These are phyloP conservation scores for Diospyros kaki DNA, from an alignment of 148 eudicot species.

Conservation along the genomic window DNA sequence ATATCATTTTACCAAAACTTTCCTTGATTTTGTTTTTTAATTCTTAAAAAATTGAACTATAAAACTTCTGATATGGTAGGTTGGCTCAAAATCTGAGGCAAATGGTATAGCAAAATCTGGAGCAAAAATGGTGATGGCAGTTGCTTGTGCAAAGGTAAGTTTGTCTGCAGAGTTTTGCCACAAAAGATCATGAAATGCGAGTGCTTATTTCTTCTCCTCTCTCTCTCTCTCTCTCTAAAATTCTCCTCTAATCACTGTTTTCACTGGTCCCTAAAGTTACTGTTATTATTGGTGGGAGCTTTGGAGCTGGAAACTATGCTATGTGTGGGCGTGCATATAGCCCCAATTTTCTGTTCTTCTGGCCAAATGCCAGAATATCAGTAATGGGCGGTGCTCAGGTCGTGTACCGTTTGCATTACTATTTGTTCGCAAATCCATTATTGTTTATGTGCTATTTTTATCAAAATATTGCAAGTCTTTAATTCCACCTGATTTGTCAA, in stretches of 20 bases:
- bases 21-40: neutral
- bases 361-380: constrained; percentile 98
- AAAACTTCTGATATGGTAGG: constrained; percentile 36
- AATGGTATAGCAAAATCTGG: constrained; percentile 98
- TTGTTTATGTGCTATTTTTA: neutral
- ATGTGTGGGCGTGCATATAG: constrained; percentile 99
- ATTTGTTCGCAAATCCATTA: neutral
- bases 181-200: neutral
- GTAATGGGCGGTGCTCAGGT: constrained; percentile 99
- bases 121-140: constrained; percentile 99
- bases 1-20: neutral
- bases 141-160: constrained; percentile 76
- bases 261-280: constrained; percentile 96
- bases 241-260: constrained; percentile 9
- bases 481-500: neutral
- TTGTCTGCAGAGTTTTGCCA: neutral
- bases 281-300: constrained; percentile 88
- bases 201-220: neutral
- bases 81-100: constrained; percentile 96
- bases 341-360: constrained; percentile 91
- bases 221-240: neutral
- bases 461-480: neutral
- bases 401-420: constrained; percentile 7
- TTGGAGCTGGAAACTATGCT: constrained; percentile 98
- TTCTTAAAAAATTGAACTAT: neutral